phyloP scores from a whole-genome alignment of 1,284 basidiomycete genomes.

The Puccinia triticina region DNA sequence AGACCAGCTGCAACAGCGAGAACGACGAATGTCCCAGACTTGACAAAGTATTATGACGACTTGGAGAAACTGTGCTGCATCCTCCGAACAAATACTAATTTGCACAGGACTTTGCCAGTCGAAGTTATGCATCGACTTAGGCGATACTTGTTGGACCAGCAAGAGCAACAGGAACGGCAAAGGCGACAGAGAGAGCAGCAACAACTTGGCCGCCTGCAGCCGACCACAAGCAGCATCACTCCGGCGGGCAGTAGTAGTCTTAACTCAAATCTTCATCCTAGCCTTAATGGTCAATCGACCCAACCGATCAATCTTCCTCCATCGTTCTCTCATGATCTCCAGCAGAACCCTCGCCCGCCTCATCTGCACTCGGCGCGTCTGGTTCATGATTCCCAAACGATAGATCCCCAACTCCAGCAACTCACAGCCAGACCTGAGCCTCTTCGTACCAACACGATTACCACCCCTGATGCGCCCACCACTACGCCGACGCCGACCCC shows the following conservation, averaged over 20 bases:
- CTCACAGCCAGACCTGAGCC: background rate
- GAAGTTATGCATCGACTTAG: constrained; percentile 44
- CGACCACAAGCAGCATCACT: background rate
- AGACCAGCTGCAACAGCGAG: background rate
- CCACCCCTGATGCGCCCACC: background rate
- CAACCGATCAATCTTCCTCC: background rate
- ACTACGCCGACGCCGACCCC: no score
- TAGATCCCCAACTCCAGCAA: constrained; percentile 16
- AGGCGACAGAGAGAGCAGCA: constrained; percentile 26
- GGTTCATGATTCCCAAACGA: background rate
- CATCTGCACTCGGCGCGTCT: background rate
- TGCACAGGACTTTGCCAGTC: constrained; percentile 35
- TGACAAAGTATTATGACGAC: constrained; percentile 46
- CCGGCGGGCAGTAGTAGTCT: background rate
- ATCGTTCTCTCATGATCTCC: background rate
- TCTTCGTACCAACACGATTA: background rate
- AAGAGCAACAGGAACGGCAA: background rate
- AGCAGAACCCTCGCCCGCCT: background rate
- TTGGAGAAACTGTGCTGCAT: constrained; percentile 37
- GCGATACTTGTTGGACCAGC: constrained; percentile 41
- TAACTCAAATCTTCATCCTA: background rate
- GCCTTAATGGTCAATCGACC: background rate
- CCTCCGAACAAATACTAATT: constrained; percentile 21
- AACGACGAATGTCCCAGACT: background rate
- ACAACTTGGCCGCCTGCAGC: background rate